Base-by-base conservation (phyloP, 2,329 filamentous ascomycete genomes). In the Chaetomiaceae sp. region DNA sequence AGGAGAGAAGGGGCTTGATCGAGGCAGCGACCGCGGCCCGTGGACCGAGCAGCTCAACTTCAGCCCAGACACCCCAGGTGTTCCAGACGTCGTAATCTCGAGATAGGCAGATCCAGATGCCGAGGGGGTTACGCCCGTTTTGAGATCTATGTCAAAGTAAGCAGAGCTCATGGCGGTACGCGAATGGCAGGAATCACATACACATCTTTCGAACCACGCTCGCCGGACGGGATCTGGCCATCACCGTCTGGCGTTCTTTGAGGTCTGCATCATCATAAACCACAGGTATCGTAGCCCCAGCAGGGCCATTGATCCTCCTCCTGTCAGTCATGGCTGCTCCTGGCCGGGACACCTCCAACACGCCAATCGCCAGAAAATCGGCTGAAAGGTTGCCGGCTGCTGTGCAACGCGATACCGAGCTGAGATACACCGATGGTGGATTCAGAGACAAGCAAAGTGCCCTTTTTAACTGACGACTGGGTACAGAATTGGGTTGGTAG, bases 31-130 rank as follows among this genome's bases (percentile, higher is more conserved):
- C 56, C 90, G 83, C 3, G 93, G 93, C 1, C 93, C 93, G 68
- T 97, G 91, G 45, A 97, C 88, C 10, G 88, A 90, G 65, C 90
- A 95, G 52, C 84, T 86, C 50, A 98, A 81, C 67, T 98, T 98
- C 61, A 97, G 77, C 42, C 87, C 86, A 10, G 64, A 65, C 9
- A 56, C 57, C 7, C 62, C 61, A 6, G 55, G 50, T 26, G 58
- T 61, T 65, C 68, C 45, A 68, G 73, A 55, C 66, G 69, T 58
- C 57, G 78, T 77, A 39, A 84, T 69, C 61, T 86, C 88, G 45
- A 91, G 74, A 64, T 91, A 98, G 45, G 93, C 88, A 15, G 90
- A 96, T 12, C 93, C 93, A 39, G 88, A 93, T 11, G 93, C 93
- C 12, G 91, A 94, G 15, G 93, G 91, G 0, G 93, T 90, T 4